Conservation (phyloP, 176 grass and related monocot species). For the Ampelocalamus luodianensis region DNA sequence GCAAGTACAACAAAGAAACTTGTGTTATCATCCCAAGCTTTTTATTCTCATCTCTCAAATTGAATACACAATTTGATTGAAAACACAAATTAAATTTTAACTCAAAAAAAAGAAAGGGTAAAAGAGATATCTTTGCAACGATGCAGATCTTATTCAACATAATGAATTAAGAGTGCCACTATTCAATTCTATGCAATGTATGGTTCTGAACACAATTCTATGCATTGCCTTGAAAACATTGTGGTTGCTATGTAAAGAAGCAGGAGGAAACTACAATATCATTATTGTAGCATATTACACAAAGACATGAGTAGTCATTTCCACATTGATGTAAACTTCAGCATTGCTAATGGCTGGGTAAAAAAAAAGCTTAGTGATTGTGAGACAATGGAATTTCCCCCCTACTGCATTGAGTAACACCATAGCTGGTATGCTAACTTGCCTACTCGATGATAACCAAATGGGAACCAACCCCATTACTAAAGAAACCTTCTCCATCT, state of each 20-base stretch:
- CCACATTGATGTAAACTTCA: background rate
- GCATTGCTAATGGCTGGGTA: background rate
- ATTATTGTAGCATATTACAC: background rate
- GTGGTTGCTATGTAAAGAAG: background rate
- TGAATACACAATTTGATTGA: background rate
- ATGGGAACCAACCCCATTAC: background rate
- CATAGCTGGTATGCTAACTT: background rate
- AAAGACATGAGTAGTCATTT: conserved; percentile 1
- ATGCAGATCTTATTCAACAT: background rate
- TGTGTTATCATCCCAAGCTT: conserved; percentile 13
- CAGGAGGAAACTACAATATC: background rate
- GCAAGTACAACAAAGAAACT: background rate
- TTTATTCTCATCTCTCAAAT: background rate
- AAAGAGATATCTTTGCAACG: background rate
- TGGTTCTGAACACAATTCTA: conserved; percentile 13
- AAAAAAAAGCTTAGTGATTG: background rate
- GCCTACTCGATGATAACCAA: background rate
- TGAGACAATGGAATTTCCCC: background rate
- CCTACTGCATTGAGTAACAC: background rate
- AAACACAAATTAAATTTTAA: background rate
- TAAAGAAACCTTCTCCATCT: background rate
- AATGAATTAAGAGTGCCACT: background rate
- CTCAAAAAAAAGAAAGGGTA: background rate
- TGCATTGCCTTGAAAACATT: conserved; percentile 2
- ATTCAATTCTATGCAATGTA: background rate